Evolutionary conservation across 2,329 filamentous ascomycete genomes (phyloP), one percentile per base, ranked within the genome.

Genomic region (Dactylonectria macrodidyma): DNA sequence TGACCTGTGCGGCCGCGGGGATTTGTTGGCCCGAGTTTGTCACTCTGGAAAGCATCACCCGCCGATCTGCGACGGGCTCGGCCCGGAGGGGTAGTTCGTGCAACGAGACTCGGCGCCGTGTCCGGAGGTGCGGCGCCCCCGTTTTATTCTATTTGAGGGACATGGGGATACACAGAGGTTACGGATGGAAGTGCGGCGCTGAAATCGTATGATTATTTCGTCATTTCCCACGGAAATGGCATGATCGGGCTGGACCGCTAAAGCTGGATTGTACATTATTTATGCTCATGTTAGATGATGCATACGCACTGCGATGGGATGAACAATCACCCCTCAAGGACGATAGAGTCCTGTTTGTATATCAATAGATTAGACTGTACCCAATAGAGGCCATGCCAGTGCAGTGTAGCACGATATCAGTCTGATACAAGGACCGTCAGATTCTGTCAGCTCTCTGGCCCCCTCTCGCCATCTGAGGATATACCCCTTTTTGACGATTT

Each of bases 181-280:
- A n/a, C 51, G 34, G 34, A n/a, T 22, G 22, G 46, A 52, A 47
- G 46, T 26, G 52, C 56, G 60, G 47, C 34, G 54, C 57, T 52
- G 58, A 46, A 48, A 51, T 65, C 64, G 58, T 34, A 56, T 54
- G 59, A 65, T n/a, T 38, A 14, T 59, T 55, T 61, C 59, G 59
- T 67, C 56, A 59, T 62, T 51, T 10, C 26, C 41, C 47, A n/a
- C 26, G 11, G 44, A 54, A 69, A 66, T 62, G 54, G 52, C 51
- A 46, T 63, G 63, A 51, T 59, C 16, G 30, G 38, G 59, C 50
- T 66, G 41, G 10, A 22, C n/a, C n/a, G 22, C 51, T 11, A 33
- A 16, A 14, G 5, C 19, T 30, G 19, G 51, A 60, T 26, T 50
- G 62, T 60, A 60, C 44, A 51, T n/a, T 57, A 46, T 36, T 36